Conservation (phyloP, 306 rosid genomes). For the Mucuna pruriens region DNA sequence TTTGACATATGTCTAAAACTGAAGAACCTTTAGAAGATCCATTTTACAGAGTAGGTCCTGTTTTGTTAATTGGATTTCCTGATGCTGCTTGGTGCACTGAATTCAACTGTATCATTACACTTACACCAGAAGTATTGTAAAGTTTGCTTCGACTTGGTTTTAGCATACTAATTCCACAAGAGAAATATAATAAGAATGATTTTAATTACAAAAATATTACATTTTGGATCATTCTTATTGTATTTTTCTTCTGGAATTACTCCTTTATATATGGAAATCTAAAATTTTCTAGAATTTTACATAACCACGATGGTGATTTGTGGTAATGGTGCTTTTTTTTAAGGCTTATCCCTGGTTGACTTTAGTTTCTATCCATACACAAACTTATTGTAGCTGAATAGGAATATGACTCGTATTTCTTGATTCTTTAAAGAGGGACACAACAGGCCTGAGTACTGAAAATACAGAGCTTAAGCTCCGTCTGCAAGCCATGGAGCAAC, state of each 20-base stretch:
- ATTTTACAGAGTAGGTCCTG: neutral
- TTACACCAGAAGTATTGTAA: neutral
- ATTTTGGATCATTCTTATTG: conserved; percentile 19
- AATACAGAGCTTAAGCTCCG: conserved; percentile 96
- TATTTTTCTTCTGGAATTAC: neutral
- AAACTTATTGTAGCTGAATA: conserved; percentile 26
- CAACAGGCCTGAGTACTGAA: conserved; percentile 83
- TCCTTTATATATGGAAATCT: neutral
- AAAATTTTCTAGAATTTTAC: neutral
- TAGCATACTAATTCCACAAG: neutral
- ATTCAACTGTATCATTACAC: neutral
- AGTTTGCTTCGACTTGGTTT: neutral
- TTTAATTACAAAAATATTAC: neutral
- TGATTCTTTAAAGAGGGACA: conserved; percentile 69
- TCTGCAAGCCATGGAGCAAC: conserved; percentile 97
- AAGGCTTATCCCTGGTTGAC: conserved; percentile 18
- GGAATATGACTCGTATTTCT: conserved; percentile 21
- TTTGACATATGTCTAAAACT: conserved; percentile 9
- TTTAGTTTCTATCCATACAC: conserved; percentile 15
- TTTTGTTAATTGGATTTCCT: conserved; percentile 12
- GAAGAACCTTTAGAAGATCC: neutral
- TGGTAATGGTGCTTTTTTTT: conserved; percentile 12
- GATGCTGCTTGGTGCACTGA: neutral
- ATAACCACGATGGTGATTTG: neutral
- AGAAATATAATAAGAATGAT: too few relatives aligned